Evolutionary conservation across 1,139 yeast genomes (phyloP).

Genomic region (Entelexis paramagnoliae): DNA sequence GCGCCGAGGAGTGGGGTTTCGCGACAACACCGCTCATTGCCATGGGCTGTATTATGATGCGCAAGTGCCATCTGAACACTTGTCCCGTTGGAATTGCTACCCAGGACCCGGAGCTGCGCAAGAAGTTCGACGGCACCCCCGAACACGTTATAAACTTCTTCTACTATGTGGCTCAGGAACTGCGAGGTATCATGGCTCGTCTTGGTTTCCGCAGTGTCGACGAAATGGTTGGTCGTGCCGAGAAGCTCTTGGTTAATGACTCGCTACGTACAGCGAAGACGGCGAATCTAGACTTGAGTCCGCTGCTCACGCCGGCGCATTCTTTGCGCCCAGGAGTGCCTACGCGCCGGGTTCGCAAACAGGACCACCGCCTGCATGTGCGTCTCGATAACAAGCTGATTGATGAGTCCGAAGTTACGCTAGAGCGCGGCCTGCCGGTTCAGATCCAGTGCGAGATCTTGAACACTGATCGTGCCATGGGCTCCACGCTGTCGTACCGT

Average conservation of each 20-base stretch:
- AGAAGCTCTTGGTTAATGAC: slow-evolving; percentile 74
- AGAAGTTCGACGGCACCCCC: slow-evolving; percentile 91
- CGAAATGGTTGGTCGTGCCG: slow-evolving; percentile 97
- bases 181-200: slow-evolving; percentile 85
- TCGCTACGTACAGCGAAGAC: slow-evolving; percentile 82
- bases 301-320: slow-evolving; percentile 94
- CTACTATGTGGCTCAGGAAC: slow-evolving; percentile 86
- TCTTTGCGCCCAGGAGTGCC: slow-evolving; percentile 97
- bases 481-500: slow-evolving; percentile 88
- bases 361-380: slow-evolving; percentile 86
- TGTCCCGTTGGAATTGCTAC: slow-evolving; percentile 99
- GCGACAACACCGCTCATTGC: slow-evolving; percentile 97
- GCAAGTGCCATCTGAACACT: slow-evolving; percentile 84
- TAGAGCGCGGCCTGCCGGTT: slow-evolving; percentile 90
- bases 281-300: slow-evolving; percentile 81
- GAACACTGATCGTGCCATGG: slow-evolving; percentile 93
- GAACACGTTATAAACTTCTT: slow-evolving; percentile 97
- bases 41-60: slow-evolving; percentile 93
- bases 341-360: slow-evolving; percentile 83
- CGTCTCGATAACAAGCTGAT: slow-evolving; percentile 91
- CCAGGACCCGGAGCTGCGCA: slow-evolving; percentile 88
- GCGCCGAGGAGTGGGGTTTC: slow-evolving; percentile 98
- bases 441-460: slow-evolving; percentile 86
- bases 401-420: slow-evolving; percentile 87
- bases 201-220: slow-evolving; percentile 91